Evolutionary conservation across 345 rosid species (phyloP).

Genomic region (Brassica carinata): DNA sequence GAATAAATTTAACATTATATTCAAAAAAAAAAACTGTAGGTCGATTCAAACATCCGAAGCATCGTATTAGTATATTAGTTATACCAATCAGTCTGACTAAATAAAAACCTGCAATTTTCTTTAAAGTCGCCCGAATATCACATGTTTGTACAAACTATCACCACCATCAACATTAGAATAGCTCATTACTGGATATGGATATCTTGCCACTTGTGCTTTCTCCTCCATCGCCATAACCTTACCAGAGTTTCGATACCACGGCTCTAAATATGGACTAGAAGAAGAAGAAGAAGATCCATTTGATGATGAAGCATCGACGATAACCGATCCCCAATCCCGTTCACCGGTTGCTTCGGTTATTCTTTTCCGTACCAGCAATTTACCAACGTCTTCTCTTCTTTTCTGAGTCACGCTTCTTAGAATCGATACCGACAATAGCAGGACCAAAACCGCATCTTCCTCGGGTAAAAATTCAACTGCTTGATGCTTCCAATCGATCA

Average conservation of each 20-base stretch:
- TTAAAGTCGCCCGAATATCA: conserved; percentile 49
- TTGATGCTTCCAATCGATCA: conserved; percentile 78
- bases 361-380: conserved; percentile 61
- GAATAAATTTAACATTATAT: no score
- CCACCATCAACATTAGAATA: conserved; percentile 71
- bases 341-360: conserved; percentile 65
- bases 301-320: conserved; percentile 45
- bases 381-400: conserved; percentile 70
- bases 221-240: conserved; percentile 45
- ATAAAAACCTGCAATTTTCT: not conserved
- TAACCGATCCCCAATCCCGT: conserved; percentile 86
- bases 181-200: conserved; percentile 53
- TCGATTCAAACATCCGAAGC: not conserved
- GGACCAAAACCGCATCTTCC: conserved; percentile 70
- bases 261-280: conserved; percentile 44
- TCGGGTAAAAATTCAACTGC: conserved; percentile 67
- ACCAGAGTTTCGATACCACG: conserved; percentile 75
- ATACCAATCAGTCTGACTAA: conserved; percentile 15
- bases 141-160: conserved; percentile 66
- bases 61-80: conserved; percentile 13
- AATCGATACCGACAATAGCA: conserved; percentile 66
- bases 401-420: conserved; percentile 67
- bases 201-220: conserved; percentile 42
- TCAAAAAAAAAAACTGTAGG: no score
- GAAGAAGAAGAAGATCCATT: conserved; percentile 28